Percentiles rank a stretch among this genome's conserved stretches.
phyloP scores from a whole-genome alignment of 331 rosid genomes.

The Pyrus hybrid region DNA sequence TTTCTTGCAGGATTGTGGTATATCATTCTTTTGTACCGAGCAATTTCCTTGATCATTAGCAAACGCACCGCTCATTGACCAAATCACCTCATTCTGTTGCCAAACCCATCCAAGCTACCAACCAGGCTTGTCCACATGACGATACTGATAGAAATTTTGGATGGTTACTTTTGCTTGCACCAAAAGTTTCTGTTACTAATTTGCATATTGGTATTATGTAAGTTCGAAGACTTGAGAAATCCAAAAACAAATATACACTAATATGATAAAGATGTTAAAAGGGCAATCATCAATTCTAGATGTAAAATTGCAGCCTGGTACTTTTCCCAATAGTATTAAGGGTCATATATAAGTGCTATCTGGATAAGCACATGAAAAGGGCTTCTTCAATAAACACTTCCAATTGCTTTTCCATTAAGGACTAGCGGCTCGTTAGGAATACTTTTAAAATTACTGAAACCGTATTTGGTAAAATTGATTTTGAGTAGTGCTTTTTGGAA shows the following conservation, averaged over 20 bases:
- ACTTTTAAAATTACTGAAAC: too few relatives aligned
- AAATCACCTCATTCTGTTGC: conserved; percentile 59
- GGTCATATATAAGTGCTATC: neutral
- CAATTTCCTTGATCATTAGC: conserved; percentile 62
- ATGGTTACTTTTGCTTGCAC: conserved; percentile 58
- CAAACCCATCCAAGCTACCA: conserved; percentile 80
- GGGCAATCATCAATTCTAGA: too few relatives aligned
- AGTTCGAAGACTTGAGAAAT: neutral
- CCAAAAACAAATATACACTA: neutral
- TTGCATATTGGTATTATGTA: neutral
- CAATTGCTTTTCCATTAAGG: too few relatives aligned
- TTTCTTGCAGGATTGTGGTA: conserved; percentile 60
- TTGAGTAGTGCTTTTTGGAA: too few relatives aligned
- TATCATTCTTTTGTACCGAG: conserved; percentile 31
- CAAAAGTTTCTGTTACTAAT: neutral
- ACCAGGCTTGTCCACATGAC: conserved; percentile 69
- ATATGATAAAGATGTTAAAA: too few relatives aligned
- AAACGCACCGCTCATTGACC: conserved; percentile 75
- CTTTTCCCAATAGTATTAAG: neutral
- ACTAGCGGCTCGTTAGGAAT: too few relatives aligned
- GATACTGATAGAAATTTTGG: conserved; percentile 15
- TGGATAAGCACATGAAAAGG: neutral
- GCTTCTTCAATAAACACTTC: neutral
- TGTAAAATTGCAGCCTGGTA: too few relatives aligned
- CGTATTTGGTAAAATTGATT: too few relatives aligned